Evolutionary conservation across 352 stramenopile genomes (phyloP).

Genomic region (Saprolegnia parasitica): DNA sequence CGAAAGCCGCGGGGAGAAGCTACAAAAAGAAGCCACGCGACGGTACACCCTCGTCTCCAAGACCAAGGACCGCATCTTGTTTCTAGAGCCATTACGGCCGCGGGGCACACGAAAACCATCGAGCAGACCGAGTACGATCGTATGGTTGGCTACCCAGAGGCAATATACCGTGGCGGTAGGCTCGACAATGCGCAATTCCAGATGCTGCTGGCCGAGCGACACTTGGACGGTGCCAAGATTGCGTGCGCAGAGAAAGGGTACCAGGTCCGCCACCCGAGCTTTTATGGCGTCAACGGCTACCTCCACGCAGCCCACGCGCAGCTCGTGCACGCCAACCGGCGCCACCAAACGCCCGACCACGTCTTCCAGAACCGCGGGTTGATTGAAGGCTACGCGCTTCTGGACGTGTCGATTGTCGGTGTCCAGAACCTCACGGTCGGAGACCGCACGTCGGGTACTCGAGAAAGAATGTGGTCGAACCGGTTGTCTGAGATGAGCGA

Average conservation of each 20-base stretch:
- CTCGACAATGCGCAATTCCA: constrained; percentile 62
- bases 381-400: constrained; percentile 51
- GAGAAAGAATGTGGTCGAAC: too few relatives aligned
- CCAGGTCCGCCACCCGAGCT: constrained; percentile 51
- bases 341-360: constrained; percentile 52
- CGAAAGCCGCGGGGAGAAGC: constrained; percentile 58
- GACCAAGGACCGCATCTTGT: neutral
- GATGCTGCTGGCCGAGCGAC: constrained; percentile 57
- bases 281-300: constrained; percentile 75
- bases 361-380: constrained; percentile 47
- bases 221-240: constrained; percentile 63
- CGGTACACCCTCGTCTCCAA: neutral
- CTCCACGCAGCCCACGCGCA: constrained; percentile 65
- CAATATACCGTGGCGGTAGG: neutral
- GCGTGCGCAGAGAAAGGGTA: constrained; percentile 62
- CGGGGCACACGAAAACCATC: constrained; percentile 42
- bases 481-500: too few relatives aligned
- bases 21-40: constrained; percentile 46
- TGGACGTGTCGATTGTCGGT: constrained; percentile 54
- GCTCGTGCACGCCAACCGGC: constrained; percentile 51
- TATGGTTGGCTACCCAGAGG: too few relatives aligned
- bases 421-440: constrained; percentile 36
- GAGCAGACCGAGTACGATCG: constrained; percentile 57
- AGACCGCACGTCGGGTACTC: constrained; percentile 32
- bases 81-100: constrained; percentile 19